Conservation (phyloP, 2,329 filamentous ascomycete species). For the Boeremia lycopersici region DNA sequence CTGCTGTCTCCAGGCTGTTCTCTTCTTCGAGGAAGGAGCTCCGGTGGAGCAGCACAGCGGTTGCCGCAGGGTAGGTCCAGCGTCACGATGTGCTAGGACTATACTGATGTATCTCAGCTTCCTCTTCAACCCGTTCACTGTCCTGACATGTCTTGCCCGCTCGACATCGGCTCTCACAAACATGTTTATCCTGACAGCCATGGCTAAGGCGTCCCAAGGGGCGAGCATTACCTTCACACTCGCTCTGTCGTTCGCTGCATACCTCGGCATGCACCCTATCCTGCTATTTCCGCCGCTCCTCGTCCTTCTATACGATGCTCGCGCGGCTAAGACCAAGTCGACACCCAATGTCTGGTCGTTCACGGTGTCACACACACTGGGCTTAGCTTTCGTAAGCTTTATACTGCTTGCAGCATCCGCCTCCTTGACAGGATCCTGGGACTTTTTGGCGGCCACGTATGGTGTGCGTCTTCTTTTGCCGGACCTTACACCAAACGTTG, state of each 20-base stretch:
- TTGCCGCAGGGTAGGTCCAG: slow-evolving; percentile 73
- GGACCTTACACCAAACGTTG: slow-evolving; percentile 92
- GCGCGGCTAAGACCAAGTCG: slow-evolving; percentile 32
- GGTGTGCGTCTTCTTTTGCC: slow-evolving; percentile 89
- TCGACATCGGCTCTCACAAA: slow-evolving; percentile 90
- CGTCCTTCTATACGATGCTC: slow-evolving; percentile 70
- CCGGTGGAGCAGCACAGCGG: slow-evolving; percentile 73
- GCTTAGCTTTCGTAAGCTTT: slow-evolving; percentile 55
- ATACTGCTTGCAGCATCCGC: slow-evolving; percentile 74
- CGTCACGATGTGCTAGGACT: background rate
- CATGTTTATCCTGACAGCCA: slow-evolving; percentile 82
- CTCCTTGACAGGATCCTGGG: slow-evolving; percentile 78
- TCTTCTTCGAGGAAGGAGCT: slow-evolving; percentile 77
- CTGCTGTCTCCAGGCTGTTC: slow-evolving; percentile 74
- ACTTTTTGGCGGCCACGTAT: slow-evolving; percentile 88
- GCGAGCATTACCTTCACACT: slow-evolving; percentile 77
- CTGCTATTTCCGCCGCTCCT: slow-evolving; percentile 83
- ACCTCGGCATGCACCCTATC: slow-evolving; percentile 89
- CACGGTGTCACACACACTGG: slow-evolving; percentile 57
- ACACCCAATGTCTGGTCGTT: slow-evolving; percentile 55
- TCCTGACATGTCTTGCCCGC: slow-evolving; percentile 87
- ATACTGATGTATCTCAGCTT: slow-evolving; percentile 63
- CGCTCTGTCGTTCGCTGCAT: slow-evolving; percentile 83
- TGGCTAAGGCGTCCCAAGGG: slow-evolving; percentile 79
- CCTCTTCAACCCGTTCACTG: slow-evolving; percentile 92